Evolutionary conservation across 768 basidiomycete genomes (phyloP).

Genomic region (Sutorius australiensis): DNA sequence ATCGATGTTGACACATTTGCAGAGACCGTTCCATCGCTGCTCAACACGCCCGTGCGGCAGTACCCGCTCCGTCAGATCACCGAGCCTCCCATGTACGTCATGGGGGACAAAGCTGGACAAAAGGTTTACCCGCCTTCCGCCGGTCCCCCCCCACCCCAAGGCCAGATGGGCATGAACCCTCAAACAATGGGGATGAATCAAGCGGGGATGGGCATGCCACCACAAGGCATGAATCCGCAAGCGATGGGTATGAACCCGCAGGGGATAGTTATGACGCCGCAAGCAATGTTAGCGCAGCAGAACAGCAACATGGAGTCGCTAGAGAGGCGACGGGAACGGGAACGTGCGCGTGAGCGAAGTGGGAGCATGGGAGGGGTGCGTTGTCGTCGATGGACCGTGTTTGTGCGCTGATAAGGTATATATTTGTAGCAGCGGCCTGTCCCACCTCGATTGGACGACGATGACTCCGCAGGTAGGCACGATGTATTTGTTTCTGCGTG

Average conservation of each 20-base stretch:
- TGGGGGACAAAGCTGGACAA: conserved; percentile 71
- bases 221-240: conserved; percentile 26
- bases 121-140: conserved; percentile 46
- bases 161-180: conserved; percentile 25
- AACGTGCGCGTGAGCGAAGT: conserved; percentile 47
- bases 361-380: conserved; percentile 41
- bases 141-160: conserved; percentile 31
- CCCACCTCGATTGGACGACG: conserved; percentile 43
- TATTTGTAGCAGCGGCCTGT: conserved; percentile 27
- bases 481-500: neutral
- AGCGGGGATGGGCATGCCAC: conserved; percentile 22
- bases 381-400: neutral
- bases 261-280: conserved; percentile 34
- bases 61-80: conserved; percentile 68
- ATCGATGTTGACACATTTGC: conserved; percentile 9
- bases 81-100: conserved; percentile 65
- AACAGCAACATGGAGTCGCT: conserved; percentile 68
- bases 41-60: conserved; percentile 59
- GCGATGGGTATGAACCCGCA: conserved; percentile 21
- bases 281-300: conserved; percentile 71
- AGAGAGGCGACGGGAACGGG: conserved; percentile 60
- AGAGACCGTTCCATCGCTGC: conserved; percentile 59
- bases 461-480: conserved; percentile 60
- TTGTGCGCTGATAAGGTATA: neutral
- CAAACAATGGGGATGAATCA: conserved; percentile 25